Percentiles rank a stretch among this genome's conserved stretches.
Conservation (phyloP, 2,329 filamentous ascomycete genomes). For the Hirsutella thompsonii region DNA sequence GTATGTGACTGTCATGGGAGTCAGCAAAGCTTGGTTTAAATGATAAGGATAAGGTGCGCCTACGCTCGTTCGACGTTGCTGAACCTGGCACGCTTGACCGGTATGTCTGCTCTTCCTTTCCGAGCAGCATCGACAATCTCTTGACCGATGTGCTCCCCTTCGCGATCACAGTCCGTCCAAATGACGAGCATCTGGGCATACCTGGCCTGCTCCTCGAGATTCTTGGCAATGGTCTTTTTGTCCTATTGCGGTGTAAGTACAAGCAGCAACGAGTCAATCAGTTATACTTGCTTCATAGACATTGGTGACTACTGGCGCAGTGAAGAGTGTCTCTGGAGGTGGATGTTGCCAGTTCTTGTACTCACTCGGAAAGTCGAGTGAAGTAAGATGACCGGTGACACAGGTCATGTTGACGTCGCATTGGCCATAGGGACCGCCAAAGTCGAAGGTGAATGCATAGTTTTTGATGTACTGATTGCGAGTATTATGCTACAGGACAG, state of each 20-base stretch:
- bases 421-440: slow-evolving; percentile 64
- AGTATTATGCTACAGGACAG: slow-evolving; percentile 45
- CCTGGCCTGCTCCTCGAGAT: slow-evolving; percentile 69
- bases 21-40: background rate
- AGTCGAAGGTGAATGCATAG: slow-evolving; percentile 83
- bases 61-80: slow-evolving; percentile 91
- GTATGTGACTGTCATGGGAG: slow-evolving; percentile 53
- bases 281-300: slow-evolving; percentile 46
- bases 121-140: slow-evolving; percentile 77
- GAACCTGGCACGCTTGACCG: slow-evolving; percentile 78
- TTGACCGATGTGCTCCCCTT: slow-evolving; percentile 90
- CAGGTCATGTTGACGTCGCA: slow-evolving; percentile 89
- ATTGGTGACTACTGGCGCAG: slow-evolving; percentile 58
- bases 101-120: slow-evolving; percentile 58
- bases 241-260: slow-evolving; percentile 35
- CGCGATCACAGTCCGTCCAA: slow-evolving; percentile 97
- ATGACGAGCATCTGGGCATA: slow-evolving; percentile 71
- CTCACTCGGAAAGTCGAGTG: slow-evolving; percentile 60
- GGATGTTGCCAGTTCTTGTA: slow-evolving; percentile 75
- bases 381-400: slow-evolving; percentile 77
- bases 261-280: slow-evolving; percentile 1
- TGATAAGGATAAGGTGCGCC: slow-evolving; percentile 16
- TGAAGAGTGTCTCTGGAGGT: slow-evolving; percentile 67
- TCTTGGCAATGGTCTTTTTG: slow-evolving; percentile 68
- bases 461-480: slow-evolving; percentile 79